Evolutionary conservation across 768 basidiomycete species (phyloP).

Genomic region (Trametes coccinea): DNA sequence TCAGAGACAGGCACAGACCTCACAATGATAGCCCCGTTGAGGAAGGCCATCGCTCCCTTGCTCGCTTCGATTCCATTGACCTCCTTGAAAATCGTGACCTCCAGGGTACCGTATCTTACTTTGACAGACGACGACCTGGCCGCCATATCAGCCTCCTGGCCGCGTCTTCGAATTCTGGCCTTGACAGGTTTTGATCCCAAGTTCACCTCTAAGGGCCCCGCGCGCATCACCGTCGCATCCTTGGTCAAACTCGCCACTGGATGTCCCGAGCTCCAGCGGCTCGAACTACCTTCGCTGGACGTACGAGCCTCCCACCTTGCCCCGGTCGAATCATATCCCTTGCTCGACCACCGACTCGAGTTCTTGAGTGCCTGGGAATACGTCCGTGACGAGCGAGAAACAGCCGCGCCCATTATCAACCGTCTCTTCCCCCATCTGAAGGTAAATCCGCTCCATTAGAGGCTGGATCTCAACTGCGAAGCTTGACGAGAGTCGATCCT

Average conservation of each 20-base stretch:
- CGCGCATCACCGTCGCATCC: neutral
- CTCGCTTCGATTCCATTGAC: neutral
- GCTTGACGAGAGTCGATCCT: no score
- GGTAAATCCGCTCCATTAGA: no score
- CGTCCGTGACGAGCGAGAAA: no score
- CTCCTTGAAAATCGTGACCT: no score
- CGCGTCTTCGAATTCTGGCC: neutral
- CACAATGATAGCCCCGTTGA: neutral
- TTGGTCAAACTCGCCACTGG: neutral
- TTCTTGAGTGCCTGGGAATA: no score
- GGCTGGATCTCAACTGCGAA: no score
- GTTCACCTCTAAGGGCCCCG: neutral
- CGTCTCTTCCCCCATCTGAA: no score
- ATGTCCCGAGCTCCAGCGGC: neutral
- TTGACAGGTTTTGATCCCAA: neutral
- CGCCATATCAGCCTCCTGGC: neutral
- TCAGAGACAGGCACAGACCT: no score
- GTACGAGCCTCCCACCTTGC: neutral
- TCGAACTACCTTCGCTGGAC: neutral
- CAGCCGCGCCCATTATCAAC: no score
- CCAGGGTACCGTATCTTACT: neutral
- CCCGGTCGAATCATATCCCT: no score
- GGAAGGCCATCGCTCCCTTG: neutral
- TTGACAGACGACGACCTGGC: neutral
- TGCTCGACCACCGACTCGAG: no score